These are phyloP conservation scores for Lepidium sativum DNA, from an alignment of 345 rosid species.

Conservation along the genomic window DNA sequence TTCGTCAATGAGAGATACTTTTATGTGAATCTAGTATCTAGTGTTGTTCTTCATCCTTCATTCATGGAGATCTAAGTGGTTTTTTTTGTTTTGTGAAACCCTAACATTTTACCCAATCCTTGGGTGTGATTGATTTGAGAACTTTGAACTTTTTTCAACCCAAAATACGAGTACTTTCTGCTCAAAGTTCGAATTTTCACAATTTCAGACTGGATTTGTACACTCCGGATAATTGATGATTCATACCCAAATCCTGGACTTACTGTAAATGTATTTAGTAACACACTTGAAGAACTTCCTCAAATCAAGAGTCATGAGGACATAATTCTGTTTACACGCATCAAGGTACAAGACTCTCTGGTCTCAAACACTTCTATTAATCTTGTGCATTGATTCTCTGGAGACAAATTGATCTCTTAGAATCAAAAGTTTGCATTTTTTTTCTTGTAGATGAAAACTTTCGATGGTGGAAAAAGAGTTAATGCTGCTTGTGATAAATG, in stretches of 20 bases:
- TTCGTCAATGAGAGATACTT: not conserved
- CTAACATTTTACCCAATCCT: not conserved
- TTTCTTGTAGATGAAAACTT: conserved; percentile 11
- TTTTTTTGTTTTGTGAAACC: not conserved
- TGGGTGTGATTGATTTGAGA: not conserved
- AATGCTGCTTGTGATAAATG: conserved; percentile 51
- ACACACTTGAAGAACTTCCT: conserved; percentile 42
- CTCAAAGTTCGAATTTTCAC: not conserved
- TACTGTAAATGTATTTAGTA: conserved; percentile 40
- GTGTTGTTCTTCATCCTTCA: not conserved
- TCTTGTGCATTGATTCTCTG: not conserved
- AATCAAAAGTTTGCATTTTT: not conserved
- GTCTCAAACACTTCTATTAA: not conserved
- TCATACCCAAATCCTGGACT: conserved; percentile 39
- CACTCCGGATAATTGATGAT: conserved; percentile 48
- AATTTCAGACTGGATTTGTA: conserved; percentile 45
- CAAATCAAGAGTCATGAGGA: conserved; percentile 38
- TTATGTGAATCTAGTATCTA: not conserved
- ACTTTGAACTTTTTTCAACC: not conserved
- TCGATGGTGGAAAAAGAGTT: conserved; percentile 16
- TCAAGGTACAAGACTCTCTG: conserved; percentile 39
- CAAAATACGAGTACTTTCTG: not conserved
- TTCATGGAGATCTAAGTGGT: not conserved
- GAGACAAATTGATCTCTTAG: not conserved
- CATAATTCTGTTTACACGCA: conserved; percentile 46